These are phyloP conservation scores for Dictyostelium discoideum DNA, from an alignment of 78 protist genomes.

Conservation along the genomic window dicty_2.7 NC_007091.3:628501-629000, in stretches of 20 bases:
- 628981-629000: background rate
- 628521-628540: constrained; percentile 67
- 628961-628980: background rate
- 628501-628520: constrained; percentile 16
- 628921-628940: background rate
- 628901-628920: background rate
- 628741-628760: background rate
- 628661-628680: background rate
- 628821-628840: background rate
- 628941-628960: background rate
- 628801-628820: background rate
- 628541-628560: constrained; percentile 59
- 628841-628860: too few relatives aligned
- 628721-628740: background rate
- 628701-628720: background rate
- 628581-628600: constrained; percentile 32
- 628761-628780: background rate
- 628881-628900: background rate
- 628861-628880: background rate
- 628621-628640: constrained; percentile 52
- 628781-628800: background rate
- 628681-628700: background rate
- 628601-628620: background rate
- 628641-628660: constrained; percentile 50
- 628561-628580: background rate